These are phyloP conservation scores for Cubamyces sp. DNA, from an alignment of 768 basidiomycete species.

Conservation along the genomic window DNA sequence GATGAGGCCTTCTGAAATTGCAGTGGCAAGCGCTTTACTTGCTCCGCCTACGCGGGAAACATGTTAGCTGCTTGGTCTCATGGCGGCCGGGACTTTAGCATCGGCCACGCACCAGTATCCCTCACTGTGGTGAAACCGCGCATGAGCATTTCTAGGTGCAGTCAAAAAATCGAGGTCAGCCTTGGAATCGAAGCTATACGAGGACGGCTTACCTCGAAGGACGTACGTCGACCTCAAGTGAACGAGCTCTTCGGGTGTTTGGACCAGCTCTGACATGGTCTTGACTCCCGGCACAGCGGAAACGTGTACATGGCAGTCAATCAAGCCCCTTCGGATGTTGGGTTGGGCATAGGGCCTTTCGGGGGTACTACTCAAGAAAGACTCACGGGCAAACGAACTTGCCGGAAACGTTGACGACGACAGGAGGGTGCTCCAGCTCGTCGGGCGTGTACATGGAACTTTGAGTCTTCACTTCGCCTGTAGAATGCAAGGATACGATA, in stretches of 20 bases:
- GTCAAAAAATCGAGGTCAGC: not conserved
- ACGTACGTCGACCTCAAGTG: constrained; percentile 43
- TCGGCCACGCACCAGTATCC: constrained; percentile 36
- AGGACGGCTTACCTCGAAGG: constrained; percentile 34
- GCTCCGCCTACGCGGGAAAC: constrained; percentile 34
- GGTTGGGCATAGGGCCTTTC: not conserved
- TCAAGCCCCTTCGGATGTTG: constrained; percentile 38
- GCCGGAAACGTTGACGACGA: constrained; percentile 38
- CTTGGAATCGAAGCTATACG: too few species aligned
- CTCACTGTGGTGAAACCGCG: constrained; percentile 46
- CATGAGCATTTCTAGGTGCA: constrained; percentile 40
- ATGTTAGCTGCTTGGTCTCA: too few species aligned
- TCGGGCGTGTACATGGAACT: not conserved
- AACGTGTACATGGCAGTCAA: constrained; percentile 50
- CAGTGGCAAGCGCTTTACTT: constrained; percentile 41
- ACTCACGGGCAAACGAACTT: constrained; percentile 44
- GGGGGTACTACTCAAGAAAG: not conserved
- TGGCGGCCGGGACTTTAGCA: not conserved
- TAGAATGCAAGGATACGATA: constrained; percentile 32
- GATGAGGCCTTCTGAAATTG: constrained; percentile 44
- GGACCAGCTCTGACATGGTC: constrained; percentile 42
- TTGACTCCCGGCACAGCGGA: constrained; percentile 45
- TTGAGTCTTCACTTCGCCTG: not conserved
- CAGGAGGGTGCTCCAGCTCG: constrained; percentile 3
- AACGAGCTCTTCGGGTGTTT: constrained; percentile 38